Conservation (phyloP, 2,329 filamentous ascomycete genomes). For the Aspergillus novofumigatus region DNA sequence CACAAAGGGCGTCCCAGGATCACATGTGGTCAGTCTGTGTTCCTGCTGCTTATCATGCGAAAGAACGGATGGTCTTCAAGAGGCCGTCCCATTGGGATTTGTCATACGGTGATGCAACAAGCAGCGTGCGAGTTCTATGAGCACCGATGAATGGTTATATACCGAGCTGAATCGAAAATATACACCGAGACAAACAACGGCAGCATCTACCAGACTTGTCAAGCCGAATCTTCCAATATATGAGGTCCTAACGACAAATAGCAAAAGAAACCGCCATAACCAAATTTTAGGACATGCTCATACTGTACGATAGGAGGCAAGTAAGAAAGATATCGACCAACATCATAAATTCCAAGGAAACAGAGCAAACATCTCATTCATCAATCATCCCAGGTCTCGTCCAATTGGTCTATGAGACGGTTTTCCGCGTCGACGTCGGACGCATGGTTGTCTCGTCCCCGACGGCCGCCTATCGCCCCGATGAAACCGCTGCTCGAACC, state of each 20-base stretch:
- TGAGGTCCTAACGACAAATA: not conserved
- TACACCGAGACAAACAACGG: not conserved
- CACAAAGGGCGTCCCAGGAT: no score
- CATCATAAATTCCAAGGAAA: not conserved
- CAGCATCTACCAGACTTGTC: not conserved
- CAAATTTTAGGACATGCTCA: not conserved
- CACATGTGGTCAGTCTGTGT: no score
- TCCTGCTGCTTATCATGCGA: no score
- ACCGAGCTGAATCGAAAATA: not conserved
- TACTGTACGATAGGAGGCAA: not conserved
- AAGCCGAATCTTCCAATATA: not conserved
- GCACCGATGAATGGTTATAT: not conserved
- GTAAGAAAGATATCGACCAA: not conserved
- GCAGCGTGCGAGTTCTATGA: no score
- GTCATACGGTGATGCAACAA: no score
- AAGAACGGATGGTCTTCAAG: no score
- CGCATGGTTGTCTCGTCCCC: slow-evolving; percentile 8
- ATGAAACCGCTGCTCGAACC: slow-evolving; percentile 28
- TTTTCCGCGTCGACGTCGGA: slow-evolving; percentile 74
- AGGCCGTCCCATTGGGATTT: no score
- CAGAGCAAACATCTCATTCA: not conserved
- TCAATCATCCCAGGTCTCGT: slow-evolving; percentile 91
- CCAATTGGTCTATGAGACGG: slow-evolving; percentile 86
- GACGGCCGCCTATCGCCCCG: slow-evolving; percentile 32
- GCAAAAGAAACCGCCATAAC: not conserved